These are phyloP conservation scores for Ceratocystis eucalypticola DNA, from an alignment of 2,329 filamentous ascomycete genomes.

Conservation along the genomic window DNA sequence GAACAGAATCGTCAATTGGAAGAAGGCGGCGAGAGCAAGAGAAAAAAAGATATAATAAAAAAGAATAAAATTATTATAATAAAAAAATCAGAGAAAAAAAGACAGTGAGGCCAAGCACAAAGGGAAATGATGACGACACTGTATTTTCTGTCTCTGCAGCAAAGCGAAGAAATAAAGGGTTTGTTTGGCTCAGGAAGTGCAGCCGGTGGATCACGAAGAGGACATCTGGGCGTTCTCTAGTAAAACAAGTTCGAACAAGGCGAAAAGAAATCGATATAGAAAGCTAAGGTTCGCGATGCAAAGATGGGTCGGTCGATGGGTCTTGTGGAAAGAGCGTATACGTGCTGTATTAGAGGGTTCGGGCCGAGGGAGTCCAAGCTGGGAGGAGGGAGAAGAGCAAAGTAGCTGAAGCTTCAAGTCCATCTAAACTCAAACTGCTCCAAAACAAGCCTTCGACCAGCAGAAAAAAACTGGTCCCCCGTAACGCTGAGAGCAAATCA, in stretches of 20 bases:
- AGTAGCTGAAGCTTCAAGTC: not conserved
- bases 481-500: not conserved
- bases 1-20: not conserved
- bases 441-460: not conserved
- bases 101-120: not conserved
- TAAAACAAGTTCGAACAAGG: not conserved
- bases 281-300: not conserved
- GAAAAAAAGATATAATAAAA: not conserved
- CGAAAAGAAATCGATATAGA: not conserved
- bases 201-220: slow-evolving; percentile 1
- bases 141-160: not conserved
- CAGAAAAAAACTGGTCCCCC: not conserved
- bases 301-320: too few species aligned
- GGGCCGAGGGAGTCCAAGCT: not conserved
- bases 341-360: not conserved
- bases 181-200: slow-evolving; percentile 1
- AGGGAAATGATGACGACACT: slow-evolving; percentile 5
- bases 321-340: too few species aligned
- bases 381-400: not conserved
- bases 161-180: not conserved
- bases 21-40: not conserved
- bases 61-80: not conserved
- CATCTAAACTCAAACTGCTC: not conserved
- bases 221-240: not conserved
- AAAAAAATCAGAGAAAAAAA: not conserved